Percentiles rank a stretch among this genome's conserved stretches.
These are phyloP conservation scores for Nemania diffusa DNA, from an alignment of 2,329 filamentous ascomycete genomes.

Conservation along the genomic window DNA sequence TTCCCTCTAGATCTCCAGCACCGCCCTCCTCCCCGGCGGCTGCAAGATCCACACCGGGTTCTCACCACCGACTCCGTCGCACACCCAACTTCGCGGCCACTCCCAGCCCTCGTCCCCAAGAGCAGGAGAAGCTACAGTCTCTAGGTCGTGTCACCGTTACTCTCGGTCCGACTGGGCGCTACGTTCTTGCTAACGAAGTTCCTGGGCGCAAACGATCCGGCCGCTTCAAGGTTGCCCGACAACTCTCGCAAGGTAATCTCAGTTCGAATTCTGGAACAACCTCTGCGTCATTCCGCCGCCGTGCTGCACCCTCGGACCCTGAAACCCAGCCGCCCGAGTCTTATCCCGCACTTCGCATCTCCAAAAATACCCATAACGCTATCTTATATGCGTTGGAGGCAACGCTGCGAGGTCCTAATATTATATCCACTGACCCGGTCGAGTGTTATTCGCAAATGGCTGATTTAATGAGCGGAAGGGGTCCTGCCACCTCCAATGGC, in stretches of 20 bases:
- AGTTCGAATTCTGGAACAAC: constrained; percentile 55
- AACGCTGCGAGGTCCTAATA: constrained; percentile 82
- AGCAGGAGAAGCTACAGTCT: constrained; percentile 39
- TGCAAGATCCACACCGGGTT: constrained; percentile 57
- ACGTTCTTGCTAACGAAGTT: constrained; percentile 47
- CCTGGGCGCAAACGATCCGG: constrained; percentile 46
- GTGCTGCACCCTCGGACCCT: constrained; percentile 45
- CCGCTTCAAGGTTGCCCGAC: constrained; percentile 47
- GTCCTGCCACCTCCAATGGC: constrained; percentile 65
- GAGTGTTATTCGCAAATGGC: constrained; percentile 96
- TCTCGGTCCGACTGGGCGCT: constrained; percentile 56
- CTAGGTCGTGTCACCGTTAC: constrained; percentile 57
- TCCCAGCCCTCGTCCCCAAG: constrained; percentile 53
- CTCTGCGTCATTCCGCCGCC: constrained; percentile 48
- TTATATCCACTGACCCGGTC: constrained; percentile 83
- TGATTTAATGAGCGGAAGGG: constrained; percentile 73
- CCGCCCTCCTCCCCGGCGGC: constrained; percentile 23
- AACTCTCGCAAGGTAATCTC: constrained; percentile 60
- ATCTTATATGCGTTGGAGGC: constrained; percentile 94
- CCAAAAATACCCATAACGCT: constrained; percentile 84
- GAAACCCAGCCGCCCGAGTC: constrained; percentile 52
- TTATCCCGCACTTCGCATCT: constrained; percentile 72
- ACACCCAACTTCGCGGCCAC: constrained; percentile 62
- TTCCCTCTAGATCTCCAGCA: constrained; percentile 21
- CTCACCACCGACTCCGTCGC: constrained; percentile 60